A percentile compares a stretch with the other conserved stretches of the same genome.
phyloP scores from a whole-genome alignment of 78 protist genomes.

The Blattamonas nauphoetae region DNA sequence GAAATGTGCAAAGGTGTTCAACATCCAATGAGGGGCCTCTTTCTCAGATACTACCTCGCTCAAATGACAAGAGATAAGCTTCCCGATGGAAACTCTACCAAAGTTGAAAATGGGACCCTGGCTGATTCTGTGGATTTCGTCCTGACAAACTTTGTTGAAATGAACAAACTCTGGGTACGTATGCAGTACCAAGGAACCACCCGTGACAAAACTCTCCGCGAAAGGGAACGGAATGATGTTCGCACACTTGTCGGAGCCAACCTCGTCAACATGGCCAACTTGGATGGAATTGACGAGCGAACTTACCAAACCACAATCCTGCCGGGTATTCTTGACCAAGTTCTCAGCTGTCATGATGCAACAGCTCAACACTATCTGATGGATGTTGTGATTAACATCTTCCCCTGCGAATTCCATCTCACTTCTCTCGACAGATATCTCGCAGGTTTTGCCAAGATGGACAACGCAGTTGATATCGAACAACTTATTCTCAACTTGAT shows the following conservation, averaged over 20 bases:
- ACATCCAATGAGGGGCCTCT: constrained; percentile 95
- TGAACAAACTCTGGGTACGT: constrained; percentile 95
- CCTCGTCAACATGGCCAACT: constrained; percentile 64
- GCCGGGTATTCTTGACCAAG: constrained; percentile 60
- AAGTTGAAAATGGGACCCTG: constrained; percentile 34
- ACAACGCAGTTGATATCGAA: constrained; percentile 67
- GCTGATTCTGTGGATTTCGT: constrained; percentile 72
- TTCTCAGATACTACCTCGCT: constrained; percentile 80
- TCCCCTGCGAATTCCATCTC: constrained; percentile 91
- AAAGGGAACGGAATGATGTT: constrained; percentile 68
- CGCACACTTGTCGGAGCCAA: constrained; percentile 79
- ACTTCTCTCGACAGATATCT: constrained; percentile 61
- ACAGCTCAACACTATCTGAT: constrained; percentile 92
- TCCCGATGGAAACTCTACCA: constrained; percentile 56
- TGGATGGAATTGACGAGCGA: constrained; percentile 66
- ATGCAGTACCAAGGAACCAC: constrained; percentile 76
- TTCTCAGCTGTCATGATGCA: constrained; percentile 73
- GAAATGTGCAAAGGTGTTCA: constrained; percentile 95
- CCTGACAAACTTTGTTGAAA: constrained; percentile 82
- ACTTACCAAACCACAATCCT: constrained; percentile 45
- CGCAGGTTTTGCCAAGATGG: constrained; percentile 48
- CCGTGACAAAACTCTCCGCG: neutral
- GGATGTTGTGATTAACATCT: constrained; percentile 73
- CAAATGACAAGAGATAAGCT: constrained; percentile 65
- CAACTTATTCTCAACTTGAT: constrained; percentile 59